phyloP scores from a whole-genome alignment of 139 green algal genomes.

The Chlorella sp. region DNA sequence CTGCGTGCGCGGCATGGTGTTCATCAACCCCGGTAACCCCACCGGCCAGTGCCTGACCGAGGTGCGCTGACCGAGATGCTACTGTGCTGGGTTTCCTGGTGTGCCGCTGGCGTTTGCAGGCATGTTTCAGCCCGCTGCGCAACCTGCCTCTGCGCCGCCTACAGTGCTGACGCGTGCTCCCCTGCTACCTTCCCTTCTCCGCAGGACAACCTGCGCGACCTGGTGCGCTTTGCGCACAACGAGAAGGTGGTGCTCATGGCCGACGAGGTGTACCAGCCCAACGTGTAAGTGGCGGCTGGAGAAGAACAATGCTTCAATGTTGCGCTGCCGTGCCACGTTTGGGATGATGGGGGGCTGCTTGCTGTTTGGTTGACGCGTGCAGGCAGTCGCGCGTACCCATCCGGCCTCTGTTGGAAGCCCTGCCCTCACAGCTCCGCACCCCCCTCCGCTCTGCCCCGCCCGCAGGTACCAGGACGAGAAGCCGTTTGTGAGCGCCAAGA shows the following conservation, averaged over 20 bases:
- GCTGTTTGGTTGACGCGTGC: background rate
- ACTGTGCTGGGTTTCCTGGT: too few relatives aligned
- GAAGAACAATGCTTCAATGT: background rate
- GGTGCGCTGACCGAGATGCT: too few relatives aligned
- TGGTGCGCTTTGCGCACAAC: slow-evolving; percentile 82
- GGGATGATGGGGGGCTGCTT: too few relatives aligned
- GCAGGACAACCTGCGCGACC: slow-evolving; percentile 82
- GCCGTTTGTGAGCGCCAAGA: slow-evolving; percentile 85
- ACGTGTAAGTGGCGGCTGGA: slow-evolving; percentile 53
- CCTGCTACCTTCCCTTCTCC: too few relatives aligned
- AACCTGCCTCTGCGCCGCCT: too few relatives aligned
- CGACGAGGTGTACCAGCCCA: slow-evolving; percentile 96
- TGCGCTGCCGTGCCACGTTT: too few relatives aligned
- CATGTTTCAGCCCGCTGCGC: too few relatives aligned
- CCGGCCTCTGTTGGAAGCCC: background rate
- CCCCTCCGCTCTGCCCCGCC: background rate
- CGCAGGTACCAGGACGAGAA: slow-evolving; percentile 67
- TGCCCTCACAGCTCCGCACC: background rate
- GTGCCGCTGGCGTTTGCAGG: too few relatives aligned
- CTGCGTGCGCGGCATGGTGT: slow-evolving; percentile 79
- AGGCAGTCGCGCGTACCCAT: too few relatives aligned
- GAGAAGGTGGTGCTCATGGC: slow-evolving; percentile 91
- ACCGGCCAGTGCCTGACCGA: slow-evolving; percentile 86
- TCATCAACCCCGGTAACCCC: slow-evolving; percentile 99
- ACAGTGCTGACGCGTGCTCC: too few relatives aligned